Percentiles rank a stretch among this genome's conserved stretches.
Evolutionary conservation across 257 asterid species (phyloP).

Genomic region (Solanum pinnatisectum): DNA sequence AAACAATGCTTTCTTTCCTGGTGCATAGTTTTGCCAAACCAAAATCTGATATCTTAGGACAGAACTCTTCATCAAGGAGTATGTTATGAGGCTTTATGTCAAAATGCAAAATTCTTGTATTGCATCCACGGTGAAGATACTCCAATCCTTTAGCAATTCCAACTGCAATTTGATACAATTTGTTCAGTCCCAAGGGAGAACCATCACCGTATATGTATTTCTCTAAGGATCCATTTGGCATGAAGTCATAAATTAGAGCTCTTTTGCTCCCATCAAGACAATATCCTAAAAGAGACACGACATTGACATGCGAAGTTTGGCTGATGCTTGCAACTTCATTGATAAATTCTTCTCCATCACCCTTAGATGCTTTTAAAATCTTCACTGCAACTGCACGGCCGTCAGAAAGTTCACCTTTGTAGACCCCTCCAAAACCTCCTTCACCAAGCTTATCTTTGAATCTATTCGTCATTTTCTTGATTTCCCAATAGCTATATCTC

Average conservation of each 20-base stretch:
- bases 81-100: constrained; percentile 27
- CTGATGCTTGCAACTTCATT: constrained; percentile 19
- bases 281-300: constrained; percentile 13
- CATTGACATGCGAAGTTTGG: constrained; percentile 14
- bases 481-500: background rate
- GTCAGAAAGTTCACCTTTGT: background rate
- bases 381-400: constrained; percentile 14
- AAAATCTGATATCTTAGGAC: constrained; percentile 25
- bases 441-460: constrained; percentile 10
- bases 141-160: constrained; percentile 16
- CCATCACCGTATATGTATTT: background rate
- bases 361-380: constrained; percentile 8
- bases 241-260: constrained; percentile 23
- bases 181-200: background rate
- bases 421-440: constrained; percentile 15
- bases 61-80: constrained; percentile 11
- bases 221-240: constrained; percentile 28
- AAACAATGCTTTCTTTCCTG: background rate
- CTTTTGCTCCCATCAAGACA: constrained; percentile 14
- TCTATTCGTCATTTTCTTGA: background rate
- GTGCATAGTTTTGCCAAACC: constrained; percentile 15
- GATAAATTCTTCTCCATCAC: constrained; percentile 18
- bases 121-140: constrained; percentile 17
- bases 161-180: constrained; percentile 2
- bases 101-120: constrained; percentile 16